Evolutionary conservation across 495 filamentous ascomycete species (phyloP).

Genomic region (Cryomyces minteri): DNA sequence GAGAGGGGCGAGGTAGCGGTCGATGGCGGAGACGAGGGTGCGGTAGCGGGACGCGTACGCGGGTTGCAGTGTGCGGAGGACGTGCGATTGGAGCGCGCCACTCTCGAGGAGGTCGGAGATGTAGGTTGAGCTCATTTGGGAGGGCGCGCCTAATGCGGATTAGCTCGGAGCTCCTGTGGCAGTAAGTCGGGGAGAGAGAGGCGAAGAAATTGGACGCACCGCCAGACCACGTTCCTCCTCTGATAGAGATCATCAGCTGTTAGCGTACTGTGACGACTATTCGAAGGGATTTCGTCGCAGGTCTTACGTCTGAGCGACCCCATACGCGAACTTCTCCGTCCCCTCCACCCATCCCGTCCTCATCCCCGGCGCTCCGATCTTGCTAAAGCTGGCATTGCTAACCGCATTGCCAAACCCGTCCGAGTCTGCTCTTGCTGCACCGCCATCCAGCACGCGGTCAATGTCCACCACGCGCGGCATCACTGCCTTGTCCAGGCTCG

Average conservation of each 20-base stretch:
- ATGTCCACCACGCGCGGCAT: conserved; percentile 62
- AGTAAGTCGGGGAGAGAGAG: too few species aligned
- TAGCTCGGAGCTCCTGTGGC: too few species aligned
- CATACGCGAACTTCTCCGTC: conserved; percentile 44
- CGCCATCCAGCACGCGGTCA: conserved; percentile 41
- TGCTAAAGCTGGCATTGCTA: conserved; percentile 71
- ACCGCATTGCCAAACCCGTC: conserved; percentile 54
- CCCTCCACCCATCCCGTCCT: conserved; percentile 73
- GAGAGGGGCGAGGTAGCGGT: conserved; percentile 34
- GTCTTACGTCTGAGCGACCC: conserved; percentile 44
- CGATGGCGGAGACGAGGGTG: conserved; percentile 32
- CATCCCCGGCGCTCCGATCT: conserved; percentile 61
- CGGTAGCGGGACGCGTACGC: conserved; percentile 38
- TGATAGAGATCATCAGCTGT: too few species aligned
- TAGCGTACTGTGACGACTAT: neutral
- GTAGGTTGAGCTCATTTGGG: conserved; percentile 48
- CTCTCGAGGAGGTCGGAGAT: conserved; percentile 37
- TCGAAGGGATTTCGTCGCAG: neutral
- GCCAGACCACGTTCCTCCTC: conserved; percentile 49
- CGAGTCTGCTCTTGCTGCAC: conserved; percentile 18
- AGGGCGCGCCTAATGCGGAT: conserved; percentile 46
- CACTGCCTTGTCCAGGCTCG: conserved; percentile 23
- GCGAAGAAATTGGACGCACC: too few species aligned
- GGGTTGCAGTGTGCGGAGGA: conserved; percentile 25
- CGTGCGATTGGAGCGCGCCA: conserved; percentile 28